Evolutionary conservation across 2,329 filamentous ascomycete genomes (phyloP).

Genomic region (Zasmidium citrigriseum): DNA sequence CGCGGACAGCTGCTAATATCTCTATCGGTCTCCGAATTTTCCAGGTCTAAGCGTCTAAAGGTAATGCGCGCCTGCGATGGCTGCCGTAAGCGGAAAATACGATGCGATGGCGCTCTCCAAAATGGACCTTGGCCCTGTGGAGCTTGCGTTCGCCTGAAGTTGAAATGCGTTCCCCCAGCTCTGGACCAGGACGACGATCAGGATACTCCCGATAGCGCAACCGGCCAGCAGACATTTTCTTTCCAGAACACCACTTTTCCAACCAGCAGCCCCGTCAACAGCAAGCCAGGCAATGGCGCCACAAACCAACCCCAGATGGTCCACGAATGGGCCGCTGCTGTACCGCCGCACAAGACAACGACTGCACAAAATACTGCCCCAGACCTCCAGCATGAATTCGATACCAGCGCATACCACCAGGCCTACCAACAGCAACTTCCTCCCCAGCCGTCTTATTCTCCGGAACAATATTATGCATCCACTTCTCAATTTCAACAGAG

Average conservation of each 20-base stretch:
- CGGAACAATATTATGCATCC: conserved; percentile 19
- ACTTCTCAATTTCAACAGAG: conserved; percentile 20
- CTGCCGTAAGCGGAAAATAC: conserved; percentile 92
- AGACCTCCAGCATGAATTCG: conserved; percentile 19
- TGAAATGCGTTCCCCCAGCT: conserved; percentile 88
- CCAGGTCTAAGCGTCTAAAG: conserved; percentile 94
- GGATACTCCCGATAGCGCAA: conserved; percentile 20
- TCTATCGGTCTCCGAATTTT: conserved; percentile 98
- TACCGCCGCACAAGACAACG: conserved; percentile 6
- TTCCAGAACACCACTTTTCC: conserved; percentile 31
- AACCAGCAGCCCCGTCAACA: conserved; percentile 11
- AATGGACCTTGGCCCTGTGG: conserved; percentile 93
- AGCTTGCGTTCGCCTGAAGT: conserved; percentile 86
- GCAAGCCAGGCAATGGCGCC: conserved; percentile 12
- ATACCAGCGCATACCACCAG: conserved; percentile 13
- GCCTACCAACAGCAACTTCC: conserved; percentile 17
- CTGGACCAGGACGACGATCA: conserved; percentile 66
- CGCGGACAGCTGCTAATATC: too few relatives aligned
- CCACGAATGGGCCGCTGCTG: conserved; percentile 19
- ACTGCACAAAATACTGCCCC: conserved; percentile 9
- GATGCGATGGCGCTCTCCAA: conserved; percentile 94
- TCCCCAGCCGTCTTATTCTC: conserved; percentile 15
- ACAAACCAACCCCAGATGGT: conserved; percentile 17
- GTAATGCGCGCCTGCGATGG: conserved; percentile 98
- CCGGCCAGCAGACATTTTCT: conserved; percentile 30